phyloP scores from a whole-genome alignment of 1,284 basidiomycete genomes.

The Irpex sp. region DNA sequence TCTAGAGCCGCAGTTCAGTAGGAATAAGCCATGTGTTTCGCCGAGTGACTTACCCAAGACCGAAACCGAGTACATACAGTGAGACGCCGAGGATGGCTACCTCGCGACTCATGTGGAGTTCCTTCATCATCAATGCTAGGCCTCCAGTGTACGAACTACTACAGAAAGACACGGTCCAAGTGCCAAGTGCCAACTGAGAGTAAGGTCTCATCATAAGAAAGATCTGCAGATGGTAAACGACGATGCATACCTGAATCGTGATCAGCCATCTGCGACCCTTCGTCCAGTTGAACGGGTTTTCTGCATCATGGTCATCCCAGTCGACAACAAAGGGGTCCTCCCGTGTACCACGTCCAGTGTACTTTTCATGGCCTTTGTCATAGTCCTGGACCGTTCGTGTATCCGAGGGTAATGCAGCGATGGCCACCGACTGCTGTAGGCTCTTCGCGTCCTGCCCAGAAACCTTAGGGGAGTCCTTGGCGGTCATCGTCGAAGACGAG shows the following conservation, averaged over 20 bases:
- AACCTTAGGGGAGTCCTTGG: neutral
- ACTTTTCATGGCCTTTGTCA: slow-evolving; percentile 12
- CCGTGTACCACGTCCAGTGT: slow-evolving; percentile 40
- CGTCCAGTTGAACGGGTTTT: slow-evolving; percentile 65
- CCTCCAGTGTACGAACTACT: slow-evolving; percentile 60
- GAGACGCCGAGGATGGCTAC: slow-evolving; percentile 60
- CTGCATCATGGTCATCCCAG: slow-evolving; percentile 52
- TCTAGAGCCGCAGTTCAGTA: slow-evolving; percentile 24
- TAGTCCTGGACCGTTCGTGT: neutral
- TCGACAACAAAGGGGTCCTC: slow-evolving; percentile 54
- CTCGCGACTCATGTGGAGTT: slow-evolving; percentile 48
- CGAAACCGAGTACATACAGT: slow-evolving; percentile 51
- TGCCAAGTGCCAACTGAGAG: slow-evolving; percentile 32
- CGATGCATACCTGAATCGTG: slow-evolving; percentile 43
- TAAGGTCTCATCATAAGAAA: slow-evolving; percentile 32
- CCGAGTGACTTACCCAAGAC: slow-evolving; percentile 28
- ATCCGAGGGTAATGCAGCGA: neutral
- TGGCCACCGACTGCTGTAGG: neutral
- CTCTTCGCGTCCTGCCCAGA: slow-evolving; percentile 1
- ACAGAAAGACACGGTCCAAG: slow-evolving; percentile 61
- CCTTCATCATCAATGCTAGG: slow-evolving; percentile 40
- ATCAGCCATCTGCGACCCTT: slow-evolving; percentile 47
- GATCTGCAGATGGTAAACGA: neutral
- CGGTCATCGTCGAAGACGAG: neutral
- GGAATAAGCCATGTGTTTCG: slow-evolving; percentile 2